Conservation (phyloP, 2,329 filamentous ascomycete genomes). For the Stagonosporopsis cucurbitacearum region DNA sequence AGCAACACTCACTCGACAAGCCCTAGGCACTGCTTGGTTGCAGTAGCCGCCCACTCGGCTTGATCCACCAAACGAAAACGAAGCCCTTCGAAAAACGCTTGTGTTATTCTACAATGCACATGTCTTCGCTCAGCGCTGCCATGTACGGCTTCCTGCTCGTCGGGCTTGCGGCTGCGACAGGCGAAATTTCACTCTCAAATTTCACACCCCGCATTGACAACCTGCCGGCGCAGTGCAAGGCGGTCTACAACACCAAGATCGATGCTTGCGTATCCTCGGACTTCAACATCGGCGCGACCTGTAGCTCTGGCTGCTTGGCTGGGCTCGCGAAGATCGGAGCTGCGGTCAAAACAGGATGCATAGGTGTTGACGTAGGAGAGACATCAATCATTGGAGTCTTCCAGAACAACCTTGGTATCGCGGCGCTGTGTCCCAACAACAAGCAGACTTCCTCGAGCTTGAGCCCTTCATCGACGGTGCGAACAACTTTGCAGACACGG, state of each 20-base stretch:
- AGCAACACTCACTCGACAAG: conserved; percentile 17
- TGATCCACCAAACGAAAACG: conserved; percentile 19
- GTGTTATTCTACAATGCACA: conserved; percentile 31
- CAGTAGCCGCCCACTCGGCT: conserved; percentile 15
- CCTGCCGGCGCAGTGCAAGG: conserved; percentile 49
- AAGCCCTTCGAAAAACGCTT: conserved; percentile 12
- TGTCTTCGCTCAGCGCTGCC: conserved; percentile 22
- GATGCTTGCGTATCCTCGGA: conserved; percentile 50
- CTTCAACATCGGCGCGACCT: conserved; percentile 43
- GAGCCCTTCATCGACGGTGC: conserved; percentile 13
- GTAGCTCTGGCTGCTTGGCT: conserved; percentile 49
- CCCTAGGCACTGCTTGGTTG: conserved; percentile 19
- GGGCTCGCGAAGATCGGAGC: conserved; percentile 47
- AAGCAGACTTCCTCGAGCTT: conserved; percentile 26
- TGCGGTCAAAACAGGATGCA: conserved; percentile 45
- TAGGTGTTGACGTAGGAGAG: conserved; percentile 43
- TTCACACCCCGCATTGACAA: conserved; percentile 53
- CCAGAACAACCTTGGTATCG: conserved; percentile 48
- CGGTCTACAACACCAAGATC: conserved; percentile 52
- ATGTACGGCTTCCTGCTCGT: conserved; percentile 33
- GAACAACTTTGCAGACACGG: conserved; percentile 18
- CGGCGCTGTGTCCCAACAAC: conserved; percentile 49
- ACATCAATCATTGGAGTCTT: conserved; percentile 53
- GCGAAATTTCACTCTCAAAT: conserved; percentile 53
- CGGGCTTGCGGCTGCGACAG: conserved; percentile 27